Base-by-base conservation (phyloP, 2,329 filamentous ascomycete genomes). In the Xylariaceae sp. region DNA sequence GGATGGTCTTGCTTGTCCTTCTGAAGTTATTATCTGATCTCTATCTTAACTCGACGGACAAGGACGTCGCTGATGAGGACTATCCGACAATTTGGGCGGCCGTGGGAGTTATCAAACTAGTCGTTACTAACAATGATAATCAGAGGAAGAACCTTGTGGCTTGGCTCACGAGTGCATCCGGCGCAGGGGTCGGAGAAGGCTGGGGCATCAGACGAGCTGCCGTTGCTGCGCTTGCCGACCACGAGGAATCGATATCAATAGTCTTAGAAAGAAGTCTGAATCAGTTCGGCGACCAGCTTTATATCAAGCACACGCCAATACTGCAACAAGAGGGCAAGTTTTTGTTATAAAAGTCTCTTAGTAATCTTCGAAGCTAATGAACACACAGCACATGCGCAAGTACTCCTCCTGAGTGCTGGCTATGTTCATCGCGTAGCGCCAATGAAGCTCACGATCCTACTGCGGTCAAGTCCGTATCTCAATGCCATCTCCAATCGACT, bases 401-500 rank as follows among this genome's bases (percentile, higher is more conserved):
- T 88, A 6, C 73, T 96, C 2, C 80, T 96, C 0, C 76, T 97
- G 2, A 78, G 82, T 43, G 86, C 89, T 12, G 89, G 91, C 9
- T 91, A 90, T 65, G 75, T 95, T 0, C 78, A 88, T 56, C 81
- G 88, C 43, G 71, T 79, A 15, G 76, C 83, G 2, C 82, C 86
- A 0, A 77, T 86, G 61, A 85, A 85, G 56, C 70, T 96, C 0
- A 79, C 80, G 2, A 78, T 87, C 56, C 74, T 91, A 30, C 79
- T 89, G 49, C 84, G 87, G 49, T 89, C 89, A 1, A 81, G 85
- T 16, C 67, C 78, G 1, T 95, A 95, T 65, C 76, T 96, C 46
- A 85, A 81, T 58, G 80, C 86, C 6, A 84, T 96, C 32, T 96
- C 94, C 0, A 96, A 95, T 67, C 83, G 92, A 21, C 81, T 99